Base-by-base conservation (phyloP, 192 early-diverging fungal genomes). In the Dimargaris verticillata region DNA sequence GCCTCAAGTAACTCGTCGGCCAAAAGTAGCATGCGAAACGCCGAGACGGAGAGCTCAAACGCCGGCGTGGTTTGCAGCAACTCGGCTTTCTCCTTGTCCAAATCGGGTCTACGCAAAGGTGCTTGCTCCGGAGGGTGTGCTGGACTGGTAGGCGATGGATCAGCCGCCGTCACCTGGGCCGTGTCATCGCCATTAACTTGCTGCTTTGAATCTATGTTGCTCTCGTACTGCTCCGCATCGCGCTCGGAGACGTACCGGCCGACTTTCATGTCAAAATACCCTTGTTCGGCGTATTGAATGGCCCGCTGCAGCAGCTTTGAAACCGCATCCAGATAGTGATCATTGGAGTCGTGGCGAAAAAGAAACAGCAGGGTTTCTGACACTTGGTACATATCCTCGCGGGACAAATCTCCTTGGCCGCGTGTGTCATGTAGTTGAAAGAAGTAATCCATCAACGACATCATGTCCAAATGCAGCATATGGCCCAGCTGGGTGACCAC, bases 361-460 rank as follows among this genome's bases (percentile, higher is more conserved):
- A 97, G 73, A 63, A 89, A 95, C 60, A 91, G 75, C 6, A 97
- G 66, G 44, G 83, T 83, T 72, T 95, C 92, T 1, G 88, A 87
- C 55, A 95, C 72, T 45, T 83, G 79, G 61, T 93, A 81, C 41
- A 92, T 78, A 59, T 97, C 87, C 41, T 87, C 78, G 38, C 88
- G 81, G 33, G 63, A 79, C 49, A 95, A 68, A 14, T 73, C 65
- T 0, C 78, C 82, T 52, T 86, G 76, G 33, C 71, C 68, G 61
- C 88, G 77, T 25, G 72, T 62, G 64, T 89, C 87, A 64, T 91
- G 89, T 60, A 93, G 67, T 18, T 81, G 75, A 64, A 92, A 97
- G 62, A 95, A 94, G 38, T 87, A 67, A 28, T 82, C 78, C 65
- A 93, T 83, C 0, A 80, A 79, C 0, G 78, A 83, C 70, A 88